Base-by-base conservation (phyloP, 306 rosid species). In the Sphenostylis stenocarpa region DNA sequence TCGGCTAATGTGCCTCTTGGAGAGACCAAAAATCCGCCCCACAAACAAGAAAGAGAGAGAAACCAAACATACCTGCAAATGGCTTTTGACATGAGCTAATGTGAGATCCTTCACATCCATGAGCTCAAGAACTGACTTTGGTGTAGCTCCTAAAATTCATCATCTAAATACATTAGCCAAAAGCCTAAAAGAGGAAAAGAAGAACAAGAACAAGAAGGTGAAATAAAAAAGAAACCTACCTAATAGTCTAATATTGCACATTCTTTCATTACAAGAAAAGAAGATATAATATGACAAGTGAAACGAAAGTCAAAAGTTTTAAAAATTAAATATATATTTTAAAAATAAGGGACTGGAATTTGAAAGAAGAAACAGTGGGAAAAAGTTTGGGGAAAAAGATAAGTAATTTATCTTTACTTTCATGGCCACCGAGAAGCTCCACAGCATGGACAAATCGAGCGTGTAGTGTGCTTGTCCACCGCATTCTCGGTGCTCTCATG, bases 61-160 rank as follows among this genome's bases (percentile, higher is more conserved):
- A 43, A 5, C n/a, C 45, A 14, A 49, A 36, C 49, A 21, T 84
- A 93, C 98, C 98, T 93, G 98, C 66, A 93, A 90, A 86, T 93
- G 98, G 87, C 98, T 93, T 83, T 93, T 93, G 60, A 93, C 98
- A 90, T 93, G 98, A 79, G 98, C 98, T 75, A 93, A 67, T 55
- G 98, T 93, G 69, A 93, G 97, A 90, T 93, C 98, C 86, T 93
- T 93, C 62, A 91, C 98, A 88, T 93, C 97, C 98, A 93, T 93
- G 34, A 93, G 96, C 89, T 93, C 98, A 57, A 93, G 97, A 66
- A 93, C 98, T 68, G 97, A 90, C 84, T 93, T 93, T 55, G 98
- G 98, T 6, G 98, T 93, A 1, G 98, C 98, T 86, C 98, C 98
- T 90, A 81, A 67, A 79, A 79, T 75, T 83, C 87, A 83, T 8